Evolutionary conservation across 2,329 filamentous ascomycete species (phyloP).

Genomic region (Phialocephala sp.): DNA sequence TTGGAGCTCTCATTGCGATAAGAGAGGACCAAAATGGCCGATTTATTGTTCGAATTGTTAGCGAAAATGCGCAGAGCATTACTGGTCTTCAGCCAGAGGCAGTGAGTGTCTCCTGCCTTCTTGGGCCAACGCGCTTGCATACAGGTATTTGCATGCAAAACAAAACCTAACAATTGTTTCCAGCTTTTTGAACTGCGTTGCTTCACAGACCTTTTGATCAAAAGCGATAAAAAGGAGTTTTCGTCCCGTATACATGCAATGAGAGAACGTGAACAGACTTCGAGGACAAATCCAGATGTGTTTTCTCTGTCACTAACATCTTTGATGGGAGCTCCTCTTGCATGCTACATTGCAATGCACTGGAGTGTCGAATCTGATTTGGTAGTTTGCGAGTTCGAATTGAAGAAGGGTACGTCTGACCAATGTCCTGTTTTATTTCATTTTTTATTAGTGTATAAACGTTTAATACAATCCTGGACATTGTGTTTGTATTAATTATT

Average conservation of each 20-base stretch:
- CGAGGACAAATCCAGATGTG: conserved; percentile 30
- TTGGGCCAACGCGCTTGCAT: too few species aligned
- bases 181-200: conserved; percentile 31
- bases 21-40: conserved; percentile 24
- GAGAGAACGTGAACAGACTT: conserved; percentile 11
- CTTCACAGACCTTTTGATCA: conserved; percentile 32
- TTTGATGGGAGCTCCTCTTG: conserved; percentile 24
- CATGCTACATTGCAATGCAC: conserved; percentile 34
- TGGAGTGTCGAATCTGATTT: conserved; percentile 24
- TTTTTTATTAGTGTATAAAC: too few species aligned
- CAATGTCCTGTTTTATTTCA: too few species aligned
- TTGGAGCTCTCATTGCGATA: conserved; percentile 34
- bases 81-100: conserved; percentile 27
- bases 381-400: conserved; percentile 36
- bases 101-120: too few species aligned
- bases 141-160: too few species aligned
- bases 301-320: conserved; percentile 32
- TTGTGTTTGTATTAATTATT: too few species aligned
- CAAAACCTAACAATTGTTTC: too few species aligned
- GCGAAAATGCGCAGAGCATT: conserved; percentile 32
- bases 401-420: conserved; percentile 6
- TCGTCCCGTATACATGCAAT: conserved; percentile 21
- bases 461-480: too few species aligned
- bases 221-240: conserved; percentile 31
- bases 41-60: conserved; percentile 32